Evolutionary conservation across 2,329 filamentous ascomycete genomes (phyloP).

Genomic region (Escovopsis sp.): DNA sequence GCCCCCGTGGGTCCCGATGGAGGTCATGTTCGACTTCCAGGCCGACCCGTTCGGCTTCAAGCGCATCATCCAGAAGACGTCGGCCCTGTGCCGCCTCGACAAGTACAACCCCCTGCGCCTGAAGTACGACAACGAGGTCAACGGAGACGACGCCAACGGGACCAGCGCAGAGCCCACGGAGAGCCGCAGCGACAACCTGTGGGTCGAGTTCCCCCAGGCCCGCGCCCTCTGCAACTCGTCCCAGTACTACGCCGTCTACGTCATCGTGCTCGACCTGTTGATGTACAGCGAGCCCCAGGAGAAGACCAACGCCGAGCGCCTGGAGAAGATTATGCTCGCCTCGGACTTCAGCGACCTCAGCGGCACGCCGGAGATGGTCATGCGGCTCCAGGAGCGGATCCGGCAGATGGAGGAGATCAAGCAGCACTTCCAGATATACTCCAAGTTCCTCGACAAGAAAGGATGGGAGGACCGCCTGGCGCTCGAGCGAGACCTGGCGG

Average conservation of each 20-base stretch:
- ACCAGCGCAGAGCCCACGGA: conserved; percentile 45
- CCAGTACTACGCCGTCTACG: conserved; percentile 96
- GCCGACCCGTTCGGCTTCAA: conserved; percentile 95
- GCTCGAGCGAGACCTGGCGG: conserved; percentile 78
- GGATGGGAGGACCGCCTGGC: conserved; percentile 83
- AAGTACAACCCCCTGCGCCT: conserved; percentile 95
- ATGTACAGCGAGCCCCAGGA: conserved; percentile 94
- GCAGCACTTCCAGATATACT: conserved; percentile 85
- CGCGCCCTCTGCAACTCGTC: conserved; percentile 92
- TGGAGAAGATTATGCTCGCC: conserved; percentile 98
- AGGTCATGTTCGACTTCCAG: conserved; percentile 96
- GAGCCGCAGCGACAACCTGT: conserved; percentile 85
- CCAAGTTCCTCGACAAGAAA: conserved; percentile 69
- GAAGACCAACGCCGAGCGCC: conserved; percentile 86
- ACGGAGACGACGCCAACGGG: conserved; percentile 34
- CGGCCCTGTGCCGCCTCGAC: conserved; percentile 84
- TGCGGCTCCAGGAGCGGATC: conserved; percentile 80
- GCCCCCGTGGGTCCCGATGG: conserved; percentile 97
- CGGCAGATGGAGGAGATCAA: conserved; percentile 93
- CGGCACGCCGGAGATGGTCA: conserved; percentile 86
- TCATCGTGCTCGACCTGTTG: conserved; percentile 89
- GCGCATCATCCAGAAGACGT: conserved; percentile 91
- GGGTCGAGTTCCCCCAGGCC: conserved; percentile 90
- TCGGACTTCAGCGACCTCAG: conserved; percentile 96
- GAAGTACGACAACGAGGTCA: conserved; percentile 93